These are phyloP conservation scores for Diaporthe ilicicola DNA, from an alignment of 2,329 filamentous ascomycete species.

Conservation along the genomic window DNA sequence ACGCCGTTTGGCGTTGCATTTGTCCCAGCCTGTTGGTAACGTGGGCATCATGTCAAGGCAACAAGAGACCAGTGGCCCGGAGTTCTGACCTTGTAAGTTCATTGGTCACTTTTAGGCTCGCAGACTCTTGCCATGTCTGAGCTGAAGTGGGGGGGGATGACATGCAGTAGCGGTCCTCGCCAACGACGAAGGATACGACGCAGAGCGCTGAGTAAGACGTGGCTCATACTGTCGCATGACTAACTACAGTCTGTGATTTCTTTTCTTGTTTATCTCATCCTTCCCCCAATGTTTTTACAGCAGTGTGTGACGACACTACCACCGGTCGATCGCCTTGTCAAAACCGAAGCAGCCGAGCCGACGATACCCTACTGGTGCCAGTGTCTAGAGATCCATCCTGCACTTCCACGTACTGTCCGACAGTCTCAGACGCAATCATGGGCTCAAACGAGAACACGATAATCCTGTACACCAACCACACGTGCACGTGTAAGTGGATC, in stretches of 20 bases:
- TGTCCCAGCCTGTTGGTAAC: slow-evolving; percentile 2
- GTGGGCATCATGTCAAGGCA: not conserved
- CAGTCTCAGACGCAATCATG: slow-evolving; percentile 31
- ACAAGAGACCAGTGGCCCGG: not conserved
- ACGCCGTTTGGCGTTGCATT: not conserved
- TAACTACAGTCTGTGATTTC: not conserved
- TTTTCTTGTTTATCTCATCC: not conserved
- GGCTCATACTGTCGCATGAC: not conserved
- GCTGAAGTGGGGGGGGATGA: slow-evolving; percentile 4
- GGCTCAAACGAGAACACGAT: slow-evolving; percentile 53
- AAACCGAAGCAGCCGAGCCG: not conserved
- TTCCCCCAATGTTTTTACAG: not conserved
- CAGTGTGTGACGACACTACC: not conserved
- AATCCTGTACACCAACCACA: slow-evolving; percentile 73
- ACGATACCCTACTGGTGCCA: not conserved
- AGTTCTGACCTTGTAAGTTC: not conserved
- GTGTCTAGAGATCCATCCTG: not conserved
- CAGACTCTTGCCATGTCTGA: slow-evolving; percentile 18
- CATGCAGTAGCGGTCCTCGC: slow-evolving; percentile 12
- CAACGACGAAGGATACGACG: not conserved
- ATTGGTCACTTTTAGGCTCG: slow-evolving; percentile 14
- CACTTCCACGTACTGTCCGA: too few species aligned
- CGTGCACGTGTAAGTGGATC: slow-evolving; percentile 63
- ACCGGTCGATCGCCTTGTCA: not conserved
- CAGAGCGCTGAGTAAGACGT: slow-evolving; percentile 15